Evolutionary conservation across 768 basidiomycete species (phyloP).

Genomic region (Daedaleopsis sinensis): DNA sequence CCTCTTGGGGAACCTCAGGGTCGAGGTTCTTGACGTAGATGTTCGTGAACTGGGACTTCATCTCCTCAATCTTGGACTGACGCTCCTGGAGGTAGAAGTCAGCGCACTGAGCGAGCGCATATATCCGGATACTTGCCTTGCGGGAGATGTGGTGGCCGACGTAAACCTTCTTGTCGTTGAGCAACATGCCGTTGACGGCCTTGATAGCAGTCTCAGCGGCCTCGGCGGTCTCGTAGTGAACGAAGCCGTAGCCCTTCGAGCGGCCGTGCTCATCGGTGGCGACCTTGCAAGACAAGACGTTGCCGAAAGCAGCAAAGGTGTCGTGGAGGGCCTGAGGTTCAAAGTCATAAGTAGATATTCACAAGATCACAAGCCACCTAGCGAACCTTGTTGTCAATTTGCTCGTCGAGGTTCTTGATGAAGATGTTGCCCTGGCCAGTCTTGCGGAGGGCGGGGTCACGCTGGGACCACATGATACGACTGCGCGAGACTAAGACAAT

Average conservation of each 20-base stretch:
- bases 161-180: slow-evolving; percentile 99
- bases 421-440: slow-evolving; percentile 99
- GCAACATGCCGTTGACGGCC: slow-evolving; percentile 97
- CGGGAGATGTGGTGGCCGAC: slow-evolving; percentile 97
- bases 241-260: slow-evolving; percentile 98
- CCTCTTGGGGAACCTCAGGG: slow-evolving; percentile 77
- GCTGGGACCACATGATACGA: slow-evolving; percentile 99
- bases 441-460: slow-evolving; percentile 98
- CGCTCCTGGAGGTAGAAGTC: slow-evolving; percentile 63
- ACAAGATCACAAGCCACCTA: slow-evolving; percentile 7
- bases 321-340: slow-evolving; percentile 88
- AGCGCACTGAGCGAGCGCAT: not conserved
- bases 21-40: slow-evolving; percentile 98
- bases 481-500: slow-evolving; percentile 40
- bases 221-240: slow-evolving; percentile 98
- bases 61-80: slow-evolving; percentile 97
- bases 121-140: slow-evolving; percentile 58
- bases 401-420: slow-evolving; percentile 98
- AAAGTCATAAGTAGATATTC: slow-evolving; percentile 1
- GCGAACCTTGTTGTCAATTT: slow-evolving; percentile 92
- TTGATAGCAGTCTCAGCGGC: slow-evolving; percentile 96
- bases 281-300: slow-evolving; percentile 99
- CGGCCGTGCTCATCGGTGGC: slow-evolving; percentile 94
- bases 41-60: slow-evolving; percentile 97
- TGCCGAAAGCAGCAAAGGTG: slow-evolving; percentile 98